These are phyloP conservation scores for Nidula microcarpa DNA, from an alignment of 768 basidiomycete species.

Conservation along the genomic window DNA sequence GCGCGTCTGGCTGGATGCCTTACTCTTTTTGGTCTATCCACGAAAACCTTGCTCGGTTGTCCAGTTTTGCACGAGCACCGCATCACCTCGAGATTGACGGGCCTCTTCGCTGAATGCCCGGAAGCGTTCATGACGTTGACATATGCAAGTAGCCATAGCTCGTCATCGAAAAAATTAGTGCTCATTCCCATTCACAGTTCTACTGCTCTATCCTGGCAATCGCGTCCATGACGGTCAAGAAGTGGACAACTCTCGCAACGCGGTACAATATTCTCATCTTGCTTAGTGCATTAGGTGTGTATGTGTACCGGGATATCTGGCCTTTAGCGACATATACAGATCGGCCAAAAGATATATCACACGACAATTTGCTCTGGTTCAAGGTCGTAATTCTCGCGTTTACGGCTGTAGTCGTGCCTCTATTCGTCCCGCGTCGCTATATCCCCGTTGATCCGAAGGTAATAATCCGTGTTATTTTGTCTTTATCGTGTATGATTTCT, in stretches of 20 bases:
- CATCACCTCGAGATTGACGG: too few species aligned
- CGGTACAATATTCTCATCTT: slow-evolving; percentile 12
- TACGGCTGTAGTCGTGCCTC: slow-evolving; percentile 44
- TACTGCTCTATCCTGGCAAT: slow-evolving; percentile 38
- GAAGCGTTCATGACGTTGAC: too few species aligned
- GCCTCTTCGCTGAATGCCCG: too few species aligned
- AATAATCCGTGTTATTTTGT: slow-evolving; percentile 1
- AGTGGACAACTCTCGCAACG: slow-evolving; percentile 18
- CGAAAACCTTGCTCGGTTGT: too few species aligned
- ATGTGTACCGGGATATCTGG: slow-evolving; percentile 53
- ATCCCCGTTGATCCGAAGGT: slow-evolving; percentile 50
- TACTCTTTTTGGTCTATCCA: too few species aligned
- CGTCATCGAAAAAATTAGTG: too few species aligned
- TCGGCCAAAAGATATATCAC: slow-evolving; percentile 38
- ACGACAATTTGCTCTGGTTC: slow-evolving; percentile 47
- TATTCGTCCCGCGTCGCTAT: slow-evolving; percentile 51
- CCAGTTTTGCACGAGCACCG: too few species aligned
- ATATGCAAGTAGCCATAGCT: too few species aligned
- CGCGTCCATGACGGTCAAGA: slow-evolving; percentile 26
- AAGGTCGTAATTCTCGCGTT: slow-evolving; percentile 39
- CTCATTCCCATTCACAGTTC: slow-evolving; percentile 15
- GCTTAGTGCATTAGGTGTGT: slow-evolving; percentile 34
- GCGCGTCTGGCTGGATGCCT: too few species aligned
- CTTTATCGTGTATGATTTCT: neutral
- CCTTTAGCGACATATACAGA: slow-evolving; percentile 50